Evolutionary conservation across 495 filamentous ascomycete species (phyloP), one percentile per base, ranked within the genome.

Genomic region (Sporormia fimetaria): DNA sequence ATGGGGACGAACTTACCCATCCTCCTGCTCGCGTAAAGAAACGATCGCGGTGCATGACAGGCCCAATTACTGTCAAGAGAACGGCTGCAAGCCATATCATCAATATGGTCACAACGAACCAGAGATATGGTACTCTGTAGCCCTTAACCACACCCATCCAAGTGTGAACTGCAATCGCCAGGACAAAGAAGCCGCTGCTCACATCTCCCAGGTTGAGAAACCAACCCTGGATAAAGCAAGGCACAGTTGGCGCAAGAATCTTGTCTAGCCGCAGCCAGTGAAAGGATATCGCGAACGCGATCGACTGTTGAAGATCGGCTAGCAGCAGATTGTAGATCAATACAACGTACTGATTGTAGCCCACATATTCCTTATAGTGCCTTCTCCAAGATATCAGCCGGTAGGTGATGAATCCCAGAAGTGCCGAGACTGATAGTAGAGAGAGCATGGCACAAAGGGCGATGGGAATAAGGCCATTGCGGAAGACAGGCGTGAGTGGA

Each of bases 321-420:
- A 85, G 53, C 3, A 86, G 61, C 12, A 86, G 70, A 55, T 84
- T 84, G 55, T 76, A 78, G 29, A 86, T 76, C 10, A 87, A 66
- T 28, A 85, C 49, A 3, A 86, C 67, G 47, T 80, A 83, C 56
- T 87, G 81, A 55, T 85, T 85, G 60, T 71, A 72, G 48, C 53
- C 51, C 26, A 66, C 49, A 27, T 59, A 57, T 24, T 54, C 50
- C 11, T 54, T 48, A 40, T 59, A 57, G 40, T 58, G 54, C 15
- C 46, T 33, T 18, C 47, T 38, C 59, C 61, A 61, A 9, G 54
- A 56, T 8, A 56, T 25, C 17, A 64, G 33, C n/a, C 61, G 53
- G 36, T 49, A 43, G 9, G 47, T 44, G 21, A 64, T 57, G 42
- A 60, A 57, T 17, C 17, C 34, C 15, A 61, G 48, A 1, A 63